Base-by-base conservation (phyloP, 108 stramenopile species). In the Bacterosira constricta region DNA sequence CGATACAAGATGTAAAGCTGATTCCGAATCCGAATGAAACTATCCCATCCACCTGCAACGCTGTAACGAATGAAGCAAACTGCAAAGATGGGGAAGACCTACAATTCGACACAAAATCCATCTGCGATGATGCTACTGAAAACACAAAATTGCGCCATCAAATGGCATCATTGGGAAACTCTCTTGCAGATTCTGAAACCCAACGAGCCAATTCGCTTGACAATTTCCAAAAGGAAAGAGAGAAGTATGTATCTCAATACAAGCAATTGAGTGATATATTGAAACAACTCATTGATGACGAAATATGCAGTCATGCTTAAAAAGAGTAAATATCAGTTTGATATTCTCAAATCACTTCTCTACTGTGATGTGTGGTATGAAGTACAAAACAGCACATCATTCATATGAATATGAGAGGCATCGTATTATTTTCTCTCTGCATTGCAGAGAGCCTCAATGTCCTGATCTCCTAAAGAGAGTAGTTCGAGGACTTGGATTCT, bases 181-280 rank as follows among this genome's bases (percentile, higher is more conserved):
- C 63, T 17, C 54, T 77, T 26, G 55, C 63, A 4, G 63, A 77
- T 1, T 77, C 76, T 23, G 76, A 77, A 47, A 60, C 36, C 20
- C 18, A 50, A 64, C 52, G 76, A 17, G 76, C 76, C 5, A 27
- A 58, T 5, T n/a, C 42, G 17, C 51, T 77, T 11, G 76, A 77
- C 0, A 69, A 70, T 13, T 77, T 70, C 27, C 68, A 77, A 36
- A 15, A 20, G 17, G 76, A 77, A 51, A 45, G 76, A 44, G 62
- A 55, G 12, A 52, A 65, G 23, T 65, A 69, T 59, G 65, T 69
- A 39, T 4, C 27, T n/a, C 76, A 77, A 34, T 70, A 64, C 39
- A 45, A 51, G 46, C 45, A 65, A 20, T 32, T 77, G 46, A 70
- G 52, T 63, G 67, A 68, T 12, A 11, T 61, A 29, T 38, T 76